Base-by-base conservation (phyloP, 2,329 filamentous ascomycete species). In the Fusarium concolor region DNA sequence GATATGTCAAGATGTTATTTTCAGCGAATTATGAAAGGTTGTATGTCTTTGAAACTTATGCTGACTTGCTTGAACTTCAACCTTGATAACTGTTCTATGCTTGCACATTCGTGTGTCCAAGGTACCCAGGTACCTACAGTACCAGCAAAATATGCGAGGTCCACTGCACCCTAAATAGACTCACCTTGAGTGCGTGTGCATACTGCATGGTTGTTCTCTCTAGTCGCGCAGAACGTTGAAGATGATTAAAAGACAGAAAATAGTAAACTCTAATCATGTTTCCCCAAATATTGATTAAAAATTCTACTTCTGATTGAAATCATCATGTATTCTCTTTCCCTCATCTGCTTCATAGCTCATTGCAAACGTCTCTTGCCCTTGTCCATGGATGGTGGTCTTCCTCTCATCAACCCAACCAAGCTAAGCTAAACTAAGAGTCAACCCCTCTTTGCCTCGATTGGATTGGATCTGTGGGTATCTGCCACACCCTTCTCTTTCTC, bases 371-470 rank as follows among this genome's bases (percentile, higher is more conserved):
- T 17, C 35, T 37, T 17, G n/a, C 26, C 20, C 26, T 28, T 20
- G n/a, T 51, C 43, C 28, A 35, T 39, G 29, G 41, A 46, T 37
- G 22, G 44, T 56, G 44, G 45, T 44, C 26, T 60, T 53, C 37
- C 37, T 62, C 61, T 52, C 47, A 53, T 49, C 38, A 49, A 37
- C 37, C 54, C 15, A 54, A 39, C 41, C 38, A 62, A 38, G 43
- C 49, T 44, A 56, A n/a, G 39, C 18, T 26, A 15, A 29, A 42
- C 43, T 51, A 59, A 59, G 56, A 42, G 51, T 59, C 26, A 52
- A 62, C 59, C 59, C 65, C 60, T 68, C 56, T 49, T 66, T 50
- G 31, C 62, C 60, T 60, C 44, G 62, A 55, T 42, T 56, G 38
- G 22, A 43, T 56, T 56, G 41, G 20, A 56, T 58, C 53, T 50